Evolutionary conservation across 208 protist species (phyloP).

Genomic region (Leishmania aethiopica): DNA sequence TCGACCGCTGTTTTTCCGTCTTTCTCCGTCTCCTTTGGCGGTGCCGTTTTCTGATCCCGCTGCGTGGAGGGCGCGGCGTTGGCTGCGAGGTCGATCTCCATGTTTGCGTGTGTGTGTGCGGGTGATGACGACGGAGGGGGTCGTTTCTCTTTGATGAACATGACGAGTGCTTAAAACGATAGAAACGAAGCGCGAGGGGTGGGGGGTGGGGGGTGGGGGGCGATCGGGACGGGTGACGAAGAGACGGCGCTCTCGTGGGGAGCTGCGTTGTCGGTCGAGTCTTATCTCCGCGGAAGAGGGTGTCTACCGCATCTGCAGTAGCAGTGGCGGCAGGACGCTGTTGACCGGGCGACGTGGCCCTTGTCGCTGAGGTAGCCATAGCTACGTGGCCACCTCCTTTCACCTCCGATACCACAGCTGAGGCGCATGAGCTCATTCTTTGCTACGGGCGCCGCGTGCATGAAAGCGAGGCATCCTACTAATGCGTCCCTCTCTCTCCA

Average conservation of each 20-base stretch:
- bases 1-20: no score
- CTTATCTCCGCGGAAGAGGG: not conserved
- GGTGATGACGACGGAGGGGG: not conserved
- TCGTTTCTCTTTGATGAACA: not conserved
- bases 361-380: not conserved
- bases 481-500: not conserved
- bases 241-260: not conserved
- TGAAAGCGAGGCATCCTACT: not conserved
- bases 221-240: not conserved
- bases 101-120: conserved; percentile 9
- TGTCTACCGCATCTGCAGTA: not conserved
- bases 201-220: no score
- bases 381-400: not conserved
- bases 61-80: not conserved
- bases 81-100: not conserved
- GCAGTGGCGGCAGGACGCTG: not conserved
- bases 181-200: not conserved
- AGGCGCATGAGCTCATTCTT: not conserved
- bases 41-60: not conserved
- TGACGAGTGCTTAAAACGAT: not conserved
- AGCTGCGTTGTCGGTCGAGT: not conserved
- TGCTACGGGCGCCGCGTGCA: not conserved
- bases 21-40: no score
- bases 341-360: not conserved
- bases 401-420: not conserved